phyloP scores from a whole-genome alignment of 75 land plant genomes.

The Sequoia sempervirens region DNA sequence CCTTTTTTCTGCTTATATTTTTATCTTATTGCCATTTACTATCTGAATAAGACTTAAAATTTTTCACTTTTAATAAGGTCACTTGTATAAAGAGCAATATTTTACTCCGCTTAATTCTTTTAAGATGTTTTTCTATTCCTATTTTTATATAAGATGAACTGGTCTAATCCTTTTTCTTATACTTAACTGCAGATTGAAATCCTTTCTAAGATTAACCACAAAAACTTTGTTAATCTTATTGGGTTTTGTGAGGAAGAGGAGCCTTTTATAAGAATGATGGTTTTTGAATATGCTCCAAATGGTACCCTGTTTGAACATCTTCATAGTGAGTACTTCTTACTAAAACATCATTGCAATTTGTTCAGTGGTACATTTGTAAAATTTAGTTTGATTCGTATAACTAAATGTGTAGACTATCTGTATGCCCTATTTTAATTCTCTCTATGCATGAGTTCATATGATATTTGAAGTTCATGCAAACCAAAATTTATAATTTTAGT shows the following conservation, averaged over 20 bases:
- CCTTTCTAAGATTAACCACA: constrained; percentile 81
- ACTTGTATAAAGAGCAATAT: background rate
- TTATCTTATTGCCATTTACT: background rate
- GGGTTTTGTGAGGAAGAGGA: constrained; percentile 84
- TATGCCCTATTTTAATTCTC: background rate
- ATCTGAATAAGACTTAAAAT: background rate
- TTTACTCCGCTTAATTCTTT: background rate
- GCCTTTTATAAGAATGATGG: constrained; percentile 84
- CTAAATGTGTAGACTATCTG: background rate
- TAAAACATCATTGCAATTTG: background rate
- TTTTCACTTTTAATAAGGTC: background rate
- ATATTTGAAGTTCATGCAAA: background rate
- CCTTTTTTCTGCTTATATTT: background rate
- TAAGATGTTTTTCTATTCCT: background rate
- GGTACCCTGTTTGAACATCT: constrained; percentile 87
- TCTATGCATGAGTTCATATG: no score
- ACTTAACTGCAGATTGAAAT: constrained; percentile 51
- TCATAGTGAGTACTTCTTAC: constrained; percentile 49
- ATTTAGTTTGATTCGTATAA: background rate
- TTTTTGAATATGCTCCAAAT: constrained; percentile 92
- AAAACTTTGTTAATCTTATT: constrained; percentile 84
- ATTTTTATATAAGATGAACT: background rate
- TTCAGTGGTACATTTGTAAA: background rate
- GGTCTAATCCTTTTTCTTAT: background rate
- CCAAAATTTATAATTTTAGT: background rate